Conservation (phyloP, 164 flowering plant species). For the Piper longum region DNA sequence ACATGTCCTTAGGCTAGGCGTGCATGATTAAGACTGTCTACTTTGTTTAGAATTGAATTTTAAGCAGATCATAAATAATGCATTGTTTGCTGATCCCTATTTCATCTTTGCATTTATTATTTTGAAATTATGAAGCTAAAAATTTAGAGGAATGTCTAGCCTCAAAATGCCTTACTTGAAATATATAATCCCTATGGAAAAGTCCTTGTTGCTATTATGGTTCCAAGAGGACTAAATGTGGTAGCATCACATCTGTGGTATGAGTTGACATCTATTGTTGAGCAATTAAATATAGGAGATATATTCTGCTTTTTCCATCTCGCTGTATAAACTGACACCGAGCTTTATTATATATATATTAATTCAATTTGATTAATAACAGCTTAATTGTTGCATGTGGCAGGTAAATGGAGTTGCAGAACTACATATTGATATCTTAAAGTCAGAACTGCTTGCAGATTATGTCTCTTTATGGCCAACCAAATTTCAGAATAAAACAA, state of each 20-base stretch:
- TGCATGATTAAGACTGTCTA: too few species aligned
- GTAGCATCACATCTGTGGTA: neutral
- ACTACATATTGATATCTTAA: slow-evolving; percentile 86
- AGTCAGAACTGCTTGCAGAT: slow-evolving; percentile 73
- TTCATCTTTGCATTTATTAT: too few species aligned
- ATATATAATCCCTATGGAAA: too few species aligned
- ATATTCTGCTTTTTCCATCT: neutral
- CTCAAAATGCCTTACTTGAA: too few species aligned
- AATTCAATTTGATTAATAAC: neutral
- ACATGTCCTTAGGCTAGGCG: too few species aligned
- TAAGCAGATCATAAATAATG: too few species aligned
- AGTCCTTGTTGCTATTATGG: too few species aligned
- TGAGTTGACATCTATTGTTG: neutral
- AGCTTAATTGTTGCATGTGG: neutral
- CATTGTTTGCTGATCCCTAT: too few species aligned
- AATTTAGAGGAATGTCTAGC: too few species aligned
- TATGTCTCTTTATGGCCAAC: slow-evolving; percentile 92
- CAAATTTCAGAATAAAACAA: slow-evolving; percentile 93
- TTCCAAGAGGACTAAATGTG: neutral
- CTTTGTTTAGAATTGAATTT: too few species aligned
- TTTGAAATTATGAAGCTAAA: too few species aligned
- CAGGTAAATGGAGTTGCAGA: slow-evolving; percentile 99
- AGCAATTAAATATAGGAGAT: neutral
- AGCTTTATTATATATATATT: too few species aligned
- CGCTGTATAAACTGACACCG: neutral